Evolutionary conservation across 139 green algal genomes (phyloP).

Genomic region (Picochlorum sp.): DNA sequence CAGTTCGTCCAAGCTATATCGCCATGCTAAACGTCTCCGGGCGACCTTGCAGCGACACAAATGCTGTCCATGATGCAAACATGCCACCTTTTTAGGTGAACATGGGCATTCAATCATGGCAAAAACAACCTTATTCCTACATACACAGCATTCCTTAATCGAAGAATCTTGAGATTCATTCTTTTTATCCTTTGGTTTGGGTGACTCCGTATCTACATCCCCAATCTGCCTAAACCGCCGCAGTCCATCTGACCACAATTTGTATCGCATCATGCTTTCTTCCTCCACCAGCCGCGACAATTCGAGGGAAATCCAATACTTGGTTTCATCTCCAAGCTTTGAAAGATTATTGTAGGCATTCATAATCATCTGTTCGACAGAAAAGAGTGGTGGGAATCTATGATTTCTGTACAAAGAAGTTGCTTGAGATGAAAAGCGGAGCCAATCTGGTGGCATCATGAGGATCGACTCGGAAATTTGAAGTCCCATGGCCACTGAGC

Average conservation of each 20-base stretch:
- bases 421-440: slow-evolving; percentile 40
- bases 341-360: background rate
- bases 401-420: slow-evolving; percentile 35
- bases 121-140: slow-evolving; percentile 33
- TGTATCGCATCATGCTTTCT: slow-evolving; percentile 45
- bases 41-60: slow-evolving; percentile 62
- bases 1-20: background rate
- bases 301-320: slow-evolving; percentile 41
- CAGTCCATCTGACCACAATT: slow-evolving; percentile 42
- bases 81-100: slow-evolving; percentile 40
- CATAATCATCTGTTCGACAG: slow-evolving; percentile 35
- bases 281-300: slow-evolving; percentile 42
- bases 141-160: slow-evolving; percentile 40
- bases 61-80: slow-evolving; percentile 42
- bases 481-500: slow-evolving; percentile 54
- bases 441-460: slow-evolving; percentile 77
- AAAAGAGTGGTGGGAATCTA: slow-evolving; percentile 41
- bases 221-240: background rate
- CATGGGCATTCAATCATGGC: slow-evolving; percentile 53
- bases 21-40: background rate
- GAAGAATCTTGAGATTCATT: background rate
- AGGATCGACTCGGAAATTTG: slow-evolving; percentile 70
- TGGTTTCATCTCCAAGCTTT: slow-evolving; percentile 5
- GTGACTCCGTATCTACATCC: background rate
- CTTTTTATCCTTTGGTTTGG: background rate